These are phyloP conservation scores for Termitomyces bulborhizus DNA, from an alignment of 768 basidiomycete species.

Conservation along the genomic window DNA sequence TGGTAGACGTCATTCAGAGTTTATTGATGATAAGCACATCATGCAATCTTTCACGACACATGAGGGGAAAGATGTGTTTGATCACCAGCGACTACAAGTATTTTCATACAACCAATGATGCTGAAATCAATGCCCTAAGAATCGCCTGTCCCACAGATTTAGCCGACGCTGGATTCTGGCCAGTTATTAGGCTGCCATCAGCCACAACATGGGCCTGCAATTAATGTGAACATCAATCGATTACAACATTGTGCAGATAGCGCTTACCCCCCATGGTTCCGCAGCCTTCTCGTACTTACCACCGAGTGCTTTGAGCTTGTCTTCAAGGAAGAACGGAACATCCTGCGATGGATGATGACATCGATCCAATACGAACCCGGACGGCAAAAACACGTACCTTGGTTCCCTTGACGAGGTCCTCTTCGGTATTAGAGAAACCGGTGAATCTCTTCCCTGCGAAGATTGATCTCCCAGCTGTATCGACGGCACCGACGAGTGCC, in stretches of 20 bases:
- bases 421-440: constrained; percentile 71
- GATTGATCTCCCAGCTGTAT: constrained; percentile 55
- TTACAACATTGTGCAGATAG: not conserved
- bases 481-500: constrained; percentile 54
- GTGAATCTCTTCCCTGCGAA: constrained; percentile 54
- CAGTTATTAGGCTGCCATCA: constrained; percentile 58
- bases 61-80: not conserved
- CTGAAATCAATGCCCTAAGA: constrained; percentile 38
- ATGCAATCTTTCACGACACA: not conserved
- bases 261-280: constrained; percentile 49
- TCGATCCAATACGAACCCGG: not conserved
- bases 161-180: constrained; percentile 72
- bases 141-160: constrained; percentile 49
- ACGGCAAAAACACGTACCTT: constrained; percentile 26
- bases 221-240: not conserved
- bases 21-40: not conserved
- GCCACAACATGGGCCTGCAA: constrained; percentile 43
- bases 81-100: not conserved
- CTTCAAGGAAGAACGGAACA: constrained; percentile 72
- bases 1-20: not conserved
- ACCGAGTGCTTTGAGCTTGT: constrained; percentile 56
- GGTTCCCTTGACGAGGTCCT: constrained; percentile 38
- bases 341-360: constrained; percentile 22
- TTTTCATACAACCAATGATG: not conserved
- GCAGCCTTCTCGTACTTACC: constrained; percentile 56